Evolutionary conservation across 306 rosid genomes (phyloP), one percentile per base, ranked within the genome.

Genomic region (Prunus salicina): DNA sequence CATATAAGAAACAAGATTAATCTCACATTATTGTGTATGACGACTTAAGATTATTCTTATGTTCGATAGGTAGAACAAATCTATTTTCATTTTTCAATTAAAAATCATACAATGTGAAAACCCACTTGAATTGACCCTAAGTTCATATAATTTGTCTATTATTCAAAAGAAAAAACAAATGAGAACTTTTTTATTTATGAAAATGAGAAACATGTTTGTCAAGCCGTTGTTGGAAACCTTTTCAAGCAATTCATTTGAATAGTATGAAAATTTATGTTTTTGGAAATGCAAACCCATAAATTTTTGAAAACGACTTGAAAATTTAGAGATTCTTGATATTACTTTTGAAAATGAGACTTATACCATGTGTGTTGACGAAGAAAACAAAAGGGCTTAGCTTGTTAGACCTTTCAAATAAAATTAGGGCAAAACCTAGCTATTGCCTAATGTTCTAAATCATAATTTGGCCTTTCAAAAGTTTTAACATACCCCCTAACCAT

Each of bases 401-500:
- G 13, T 49, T 32, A 65, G 52, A 52, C 22, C 24, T 38, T 63
- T 15, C 6, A 50, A 13, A 46, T 25, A 49, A 47, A 6, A 25
- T 50, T 16, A 62, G 60, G 78, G 46, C 1, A 32, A 32, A 34
- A 34, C 41, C 60, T 19, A 28, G 16, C 63, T 16, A 18, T 28
- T 43, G 30, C 25, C 60, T 27, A 27, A 61, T 27, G n/a, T 61
- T 25, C 2, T 14, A 27, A 27, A 28, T 56, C 38, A 0, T 0
- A 20, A 32, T 11, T 47, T 73, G 69, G 47, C 71, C 60, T 79
- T 20, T 73, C 32, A 72, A 16, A 67, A 67, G 69, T 58, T 15
- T 66, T 51, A 66, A 65, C 30, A 58, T 24, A 16, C 13, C 8
- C 18, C 51, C 51, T 2, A 47, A 12, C 14, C 51, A 47, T 47